Percentiles rank a stretch among this genome's conserved stretches.
Conservation (phyloP, 2,329 filamentous ascomycete genomes). For the Ophiostoma sp. region DNA sequence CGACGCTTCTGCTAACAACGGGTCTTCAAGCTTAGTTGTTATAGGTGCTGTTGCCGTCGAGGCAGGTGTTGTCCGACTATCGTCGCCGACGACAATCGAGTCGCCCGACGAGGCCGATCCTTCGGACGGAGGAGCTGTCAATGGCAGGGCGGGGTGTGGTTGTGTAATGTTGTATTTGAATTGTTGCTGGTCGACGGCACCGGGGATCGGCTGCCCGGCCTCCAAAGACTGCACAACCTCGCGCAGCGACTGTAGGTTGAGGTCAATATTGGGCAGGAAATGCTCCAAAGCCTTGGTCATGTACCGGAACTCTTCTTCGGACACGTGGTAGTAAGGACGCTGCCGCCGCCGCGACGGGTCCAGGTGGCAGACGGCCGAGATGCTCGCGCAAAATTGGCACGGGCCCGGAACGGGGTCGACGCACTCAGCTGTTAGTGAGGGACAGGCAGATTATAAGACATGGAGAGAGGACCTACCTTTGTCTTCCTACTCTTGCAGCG, state of each 20-base stretch:
- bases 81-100: slow-evolving; percentile 21
- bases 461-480: slow-evolving; percentile 29
- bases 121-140: slow-evolving; percentile 7
- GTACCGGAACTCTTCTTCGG: slow-evolving; percentile 36
- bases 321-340: slow-evolving; percentile 37
- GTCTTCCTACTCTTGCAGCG: slow-evolving; percentile 37
- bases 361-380: slow-evolving; percentile 33
- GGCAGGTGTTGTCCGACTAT: slow-evolving; percentile 17
- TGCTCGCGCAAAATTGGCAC: slow-evolving; percentile 36
- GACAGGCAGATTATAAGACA: neutral
- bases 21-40: slow-evolving; percentile 15
- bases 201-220: neutral
- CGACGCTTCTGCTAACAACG: neutral
- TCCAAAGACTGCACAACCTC: slow-evolving; percentile 30
- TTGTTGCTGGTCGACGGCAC: neutral
- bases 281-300: slow-evolving; percentile 36
- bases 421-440: slow-evolving; percentile 20
- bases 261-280: slow-evolving; percentile 33
- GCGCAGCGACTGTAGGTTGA: slow-evolving; percentile 33
- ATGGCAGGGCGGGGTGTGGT: neutral
- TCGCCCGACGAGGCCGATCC: slow-evolving; percentile 20
- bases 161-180: neutral
- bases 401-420: slow-evolving; percentile 34
- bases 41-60: neutral
- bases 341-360: slow-evolving; percentile 36